A percentile compares a stretch with the other conserved stretches of the same genome.
These are phyloP conservation scores for Aspergillus brasiliensis DNA, from an alignment of 2,329 filamentous ascomycete genomes.

Conservation along the genomic window DNA sequence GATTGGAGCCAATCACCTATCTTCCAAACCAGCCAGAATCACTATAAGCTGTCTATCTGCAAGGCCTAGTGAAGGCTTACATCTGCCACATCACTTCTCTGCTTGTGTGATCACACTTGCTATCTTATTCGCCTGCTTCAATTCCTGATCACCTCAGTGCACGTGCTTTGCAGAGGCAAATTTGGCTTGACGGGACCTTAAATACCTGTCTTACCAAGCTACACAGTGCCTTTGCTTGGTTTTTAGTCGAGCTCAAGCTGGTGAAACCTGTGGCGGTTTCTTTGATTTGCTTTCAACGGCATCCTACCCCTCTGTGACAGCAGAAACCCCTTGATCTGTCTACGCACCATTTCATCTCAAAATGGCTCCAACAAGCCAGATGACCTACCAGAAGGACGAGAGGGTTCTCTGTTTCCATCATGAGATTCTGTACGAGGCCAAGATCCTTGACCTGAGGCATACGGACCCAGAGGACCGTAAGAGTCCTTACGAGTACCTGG, in stretches of 20 bases:
- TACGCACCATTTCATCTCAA: slow-evolving; percentile 22
- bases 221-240: background rate
- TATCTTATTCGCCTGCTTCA: background rate
- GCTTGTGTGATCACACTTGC: background rate
- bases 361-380: slow-evolving; percentile 62
- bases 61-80: background rate
- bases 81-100: background rate
- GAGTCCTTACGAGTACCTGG: slow-evolving; percentile 80
- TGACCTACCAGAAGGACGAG: slow-evolving; percentile 74
- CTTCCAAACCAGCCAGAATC: background rate
- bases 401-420: slow-evolving; percentile 96
- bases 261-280: background rate
- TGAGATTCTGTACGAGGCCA: slow-evolving; percentile 96
- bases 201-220: background rate
- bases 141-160: background rate
- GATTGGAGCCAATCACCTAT: background rate
- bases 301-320: background rate
- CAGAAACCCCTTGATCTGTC: background rate
- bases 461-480: slow-evolving; percentile 67
- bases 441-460: slow-evolving; percentile 77
- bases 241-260: background rate
- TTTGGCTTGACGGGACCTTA: background rate
- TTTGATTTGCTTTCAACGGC: background rate
- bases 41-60: background rate
- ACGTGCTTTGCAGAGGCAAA: slow-evolving; percentile 6